These are phyloP conservation scores for Rhodotorula paludigena DNA, from an alignment of 768 basidiomycete species.

Conservation along the genomic window DNA sequence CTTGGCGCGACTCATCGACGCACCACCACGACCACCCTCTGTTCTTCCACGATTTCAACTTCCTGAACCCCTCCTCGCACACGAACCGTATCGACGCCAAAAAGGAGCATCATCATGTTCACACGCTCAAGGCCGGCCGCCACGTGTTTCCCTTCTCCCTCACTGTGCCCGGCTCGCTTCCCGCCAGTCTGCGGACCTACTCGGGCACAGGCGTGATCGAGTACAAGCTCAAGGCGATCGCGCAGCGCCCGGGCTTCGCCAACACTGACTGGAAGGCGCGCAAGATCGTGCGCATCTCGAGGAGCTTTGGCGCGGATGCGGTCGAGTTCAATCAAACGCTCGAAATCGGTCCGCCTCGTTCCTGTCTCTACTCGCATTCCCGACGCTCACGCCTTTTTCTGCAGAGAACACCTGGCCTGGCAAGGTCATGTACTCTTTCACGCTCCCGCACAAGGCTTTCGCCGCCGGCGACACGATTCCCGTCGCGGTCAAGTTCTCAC, in stretches of 20 bases:
- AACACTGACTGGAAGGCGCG: slow-evolving; percentile 63
- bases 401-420: slow-evolving; percentile 96
- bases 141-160: slow-evolving; percentile 90
- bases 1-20: slow-evolving; percentile 39
- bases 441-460: slow-evolving; percentile 93
- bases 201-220: slow-evolving; percentile 57
- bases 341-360: slow-evolving; percentile 53
- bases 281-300: slow-evolving; percentile 62
- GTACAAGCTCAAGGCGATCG: slow-evolving; percentile 87
- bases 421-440: slow-evolving; percentile 85
- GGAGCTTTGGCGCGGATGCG: slow-evolving; percentile 71
- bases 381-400: background rate
- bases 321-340: slow-evolving; percentile 93
- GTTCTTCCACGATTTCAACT: slow-evolving; percentile 42
- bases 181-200: slow-evolving; percentile 64
- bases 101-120: slow-evolving; percentile 52
- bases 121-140: slow-evolving; percentile 91
- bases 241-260: slow-evolving; percentile 65
- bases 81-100: slow-evolving; percentile 40
- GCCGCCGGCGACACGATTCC: slow-evolving; percentile 80
- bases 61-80: slow-evolving; percentile 40
- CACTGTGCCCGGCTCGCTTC: slow-evolving; percentile 75
- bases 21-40: slow-evolving; percentile 41
- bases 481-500: slow-evolving; percentile 77
- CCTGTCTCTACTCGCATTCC: background rate